phyloP scores from a whole-genome alignment of 75 land plant species.

The Sequoia sempervirens region DNA sequence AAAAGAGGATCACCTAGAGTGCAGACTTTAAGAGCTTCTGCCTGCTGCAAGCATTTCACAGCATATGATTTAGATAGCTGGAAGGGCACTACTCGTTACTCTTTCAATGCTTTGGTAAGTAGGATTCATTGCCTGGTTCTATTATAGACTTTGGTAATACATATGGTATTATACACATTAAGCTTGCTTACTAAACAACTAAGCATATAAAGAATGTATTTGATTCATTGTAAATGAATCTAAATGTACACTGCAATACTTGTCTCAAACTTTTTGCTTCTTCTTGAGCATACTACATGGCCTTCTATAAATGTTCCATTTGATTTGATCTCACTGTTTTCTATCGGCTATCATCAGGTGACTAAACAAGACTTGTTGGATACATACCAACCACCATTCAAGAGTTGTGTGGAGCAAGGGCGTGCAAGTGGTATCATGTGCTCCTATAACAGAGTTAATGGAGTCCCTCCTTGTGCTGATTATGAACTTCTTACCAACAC shows the following conservation, averaged over 20 bases:
- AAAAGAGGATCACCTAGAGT: background rate
- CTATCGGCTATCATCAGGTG: slow-evolving; percentile 34
- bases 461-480: slow-evolving; percentile 83
- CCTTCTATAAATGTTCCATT: too few relatives aligned
- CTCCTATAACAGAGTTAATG: slow-evolving; percentile 75
- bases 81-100: slow-evolving; percentile 58
- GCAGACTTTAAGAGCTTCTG: slow-evolving; percentile 60
- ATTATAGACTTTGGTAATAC: background rate
- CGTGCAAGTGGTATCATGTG: slow-evolving; percentile 73
- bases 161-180: too few relatives aligned
- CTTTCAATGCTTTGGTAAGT: slow-evolving; percentile 75
- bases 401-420: slow-evolving; percentile 67
- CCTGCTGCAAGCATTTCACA: slow-evolving; percentile 99
- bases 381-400: slow-evolving; percentile 82
- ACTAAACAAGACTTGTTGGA: slow-evolving; percentile 63
- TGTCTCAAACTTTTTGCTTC: background rate
- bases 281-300: background rate
- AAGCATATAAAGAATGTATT: background rate
- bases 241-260: background rate
- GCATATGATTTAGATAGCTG: slow-evolving; percentile 94
- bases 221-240: background rate
- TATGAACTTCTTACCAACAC: slow-evolving; percentile 54
- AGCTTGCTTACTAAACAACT: background rate
- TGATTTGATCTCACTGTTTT: background rate
- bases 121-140: background rate